These are phyloP conservation scores for Citrus sp. DNA, from an alignment of 345 rosid genomes.

Conservation along the genomic window DNA sequence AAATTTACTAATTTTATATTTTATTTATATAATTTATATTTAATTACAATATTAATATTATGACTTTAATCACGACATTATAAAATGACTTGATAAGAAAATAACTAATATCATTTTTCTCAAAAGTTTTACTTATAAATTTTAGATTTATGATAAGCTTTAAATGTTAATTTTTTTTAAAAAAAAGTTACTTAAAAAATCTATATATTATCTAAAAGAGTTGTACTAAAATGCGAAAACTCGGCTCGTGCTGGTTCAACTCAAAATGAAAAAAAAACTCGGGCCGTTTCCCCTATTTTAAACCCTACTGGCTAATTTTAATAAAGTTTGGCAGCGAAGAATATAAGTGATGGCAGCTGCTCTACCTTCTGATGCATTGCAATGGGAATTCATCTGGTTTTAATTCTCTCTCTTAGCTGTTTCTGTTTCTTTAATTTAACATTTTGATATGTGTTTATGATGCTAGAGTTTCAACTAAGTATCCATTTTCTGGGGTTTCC, in stretches of 20 bases:
- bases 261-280: too few species aligned
- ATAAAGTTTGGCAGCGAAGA: not conserved
- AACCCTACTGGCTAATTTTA: not conserved
- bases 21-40: too few species aligned
- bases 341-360: conserved; percentile 5
- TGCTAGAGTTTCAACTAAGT: not conserved
- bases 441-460: not conserved
- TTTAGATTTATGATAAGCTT: too few species aligned
- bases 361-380: conserved; percentile 2
- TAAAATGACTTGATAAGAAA: too few species aligned
- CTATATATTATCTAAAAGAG: too few species aligned
- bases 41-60: fast-evolving
- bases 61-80: too few species aligned
- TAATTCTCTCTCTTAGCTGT: not conserved
- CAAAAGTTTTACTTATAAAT: too few species aligned
- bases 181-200: too few species aligned
- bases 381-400: conserved; percentile 65
- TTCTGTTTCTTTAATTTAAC: not conserved
- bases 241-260: too few species aligned
- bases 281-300: not conserved
- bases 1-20: fast-evolving
- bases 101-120: too few species aligned
- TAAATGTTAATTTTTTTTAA: too few species aligned
- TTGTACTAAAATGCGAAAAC: too few species aligned
- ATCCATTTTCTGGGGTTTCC: not conserved